Evolutionary conservation across 2,329 filamentous ascomycete species (phyloP).

Genomic region (Epicoccum nigrum): DNA sequence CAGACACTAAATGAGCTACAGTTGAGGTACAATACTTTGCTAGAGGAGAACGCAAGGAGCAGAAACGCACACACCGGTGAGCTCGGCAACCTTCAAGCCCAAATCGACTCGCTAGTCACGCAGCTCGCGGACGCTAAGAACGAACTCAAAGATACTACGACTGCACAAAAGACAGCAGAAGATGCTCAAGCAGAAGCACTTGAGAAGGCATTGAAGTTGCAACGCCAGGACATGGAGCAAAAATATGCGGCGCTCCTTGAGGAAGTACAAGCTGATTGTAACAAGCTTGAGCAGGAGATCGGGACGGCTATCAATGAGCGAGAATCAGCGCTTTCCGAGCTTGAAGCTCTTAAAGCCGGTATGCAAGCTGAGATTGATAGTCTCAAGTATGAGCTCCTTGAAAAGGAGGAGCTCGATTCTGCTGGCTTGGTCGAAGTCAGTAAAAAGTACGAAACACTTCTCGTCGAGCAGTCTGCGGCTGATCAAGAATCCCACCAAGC

Average conservation of each 20-base stretch:
- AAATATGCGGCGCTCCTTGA: slow-evolving; percentile 40
- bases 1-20: slow-evolving; percentile 36
- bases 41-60: slow-evolving; percentile 25
- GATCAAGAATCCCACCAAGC: slow-evolving; percentile 30
- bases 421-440: slow-evolving; percentile 28
- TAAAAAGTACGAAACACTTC: slow-evolving; percentile 35
- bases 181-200: slow-evolving; percentile 33
- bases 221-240: slow-evolving; percentile 38
- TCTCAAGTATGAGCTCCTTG: slow-evolving; percentile 27
- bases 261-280: slow-evolving; percentile 33
- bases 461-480: slow-evolving; percentile 29
- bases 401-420: slow-evolving; percentile 25
- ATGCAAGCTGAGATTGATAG: slow-evolving; percentile 26
- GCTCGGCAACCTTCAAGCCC: slow-evolving; percentile 23
- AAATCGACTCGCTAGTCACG: slow-evolving; percentile 27
- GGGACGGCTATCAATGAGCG: slow-evolving; percentile 29
- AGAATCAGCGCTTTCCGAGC: slow-evolving; percentile 35
- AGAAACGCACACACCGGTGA: slow-evolving; percentile 28
- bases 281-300: slow-evolving; percentile 38
- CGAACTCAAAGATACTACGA: slow-evolving; percentile 22
- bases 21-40: slow-evolving; percentile 28
- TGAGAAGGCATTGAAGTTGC: slow-evolving; percentile 18
- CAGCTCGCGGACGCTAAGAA: slow-evolving; percentile 34
- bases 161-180: slow-evolving; percentile 26
- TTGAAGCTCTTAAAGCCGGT: slow-evolving; percentile 31